A percentile compares a stretch with the other conserved stretches of the same genome.
Evolutionary conservation across 495 filamentous ascomycete genomes (phyloP).

Genomic region (Glutinoglossum americanum): DNA sequence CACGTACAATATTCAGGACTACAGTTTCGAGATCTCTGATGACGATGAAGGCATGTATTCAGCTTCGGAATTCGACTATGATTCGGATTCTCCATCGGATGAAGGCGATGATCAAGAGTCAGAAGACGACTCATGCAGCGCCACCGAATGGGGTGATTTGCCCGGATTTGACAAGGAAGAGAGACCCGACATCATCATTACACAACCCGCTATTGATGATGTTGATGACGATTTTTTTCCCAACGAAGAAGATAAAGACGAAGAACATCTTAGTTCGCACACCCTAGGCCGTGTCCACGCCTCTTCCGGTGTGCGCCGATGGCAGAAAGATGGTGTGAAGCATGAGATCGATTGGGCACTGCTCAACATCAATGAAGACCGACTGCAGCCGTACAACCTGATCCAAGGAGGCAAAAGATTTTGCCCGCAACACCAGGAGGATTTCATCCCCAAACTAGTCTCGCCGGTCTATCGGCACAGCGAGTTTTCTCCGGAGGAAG

Average conservation of each 20-base stretch:
- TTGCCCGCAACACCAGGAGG: conserved; percentile 7
- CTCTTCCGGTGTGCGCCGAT: conserved; percentile 66
- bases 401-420: conserved; percentile 26
- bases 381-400: conserved; percentile 48
- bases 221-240: conserved; percentile 62
- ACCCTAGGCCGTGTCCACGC: conserved; percentile 67
- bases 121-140: conserved; percentile 14
- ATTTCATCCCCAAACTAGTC: not conserved
- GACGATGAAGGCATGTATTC: conserved; percentile 16
- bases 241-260: conserved; percentile 35
- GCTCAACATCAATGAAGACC: conserved; percentile 53
- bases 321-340: conserved; percentile 36
- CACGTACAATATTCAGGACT: conserved; percentile 5
- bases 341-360: conserved; percentile 96
- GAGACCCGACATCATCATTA: conserved; percentile 36
- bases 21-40: conserved; percentile 26
- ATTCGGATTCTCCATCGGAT: conserved; percentile 21
- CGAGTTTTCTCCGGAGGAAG: conserved; percentile 4
- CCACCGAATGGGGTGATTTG: conserved; percentile 38
- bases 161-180: conserved; percentile 51
- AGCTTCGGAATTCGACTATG: conserved; percentile 21
- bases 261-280: conserved; percentile 56
- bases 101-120: conserved; percentile 19
- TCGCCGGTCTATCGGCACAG: conserved; percentile 1
- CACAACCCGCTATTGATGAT: conserved; percentile 75